Conservation (phyloP, 495 filamentous ascomycete species). For the Talaromyces liani region DNA sequence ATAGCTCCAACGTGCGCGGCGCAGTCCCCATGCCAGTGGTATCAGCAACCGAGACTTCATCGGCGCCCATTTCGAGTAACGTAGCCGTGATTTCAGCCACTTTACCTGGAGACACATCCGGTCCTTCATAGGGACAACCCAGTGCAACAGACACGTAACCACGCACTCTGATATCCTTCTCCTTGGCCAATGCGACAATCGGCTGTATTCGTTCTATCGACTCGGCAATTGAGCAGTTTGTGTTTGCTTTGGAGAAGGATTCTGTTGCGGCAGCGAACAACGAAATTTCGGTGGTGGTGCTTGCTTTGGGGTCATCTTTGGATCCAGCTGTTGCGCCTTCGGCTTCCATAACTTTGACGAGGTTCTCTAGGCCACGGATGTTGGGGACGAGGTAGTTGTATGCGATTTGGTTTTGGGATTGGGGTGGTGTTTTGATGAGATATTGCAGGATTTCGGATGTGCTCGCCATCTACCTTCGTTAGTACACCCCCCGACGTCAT, state of each 20-base stretch:
- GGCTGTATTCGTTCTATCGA: slow-evolving; percentile 69
- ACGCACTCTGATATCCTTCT: slow-evolving; percentile 63
- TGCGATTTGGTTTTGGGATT: slow-evolving; percentile 57
- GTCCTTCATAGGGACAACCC: slow-evolving; percentile 90
- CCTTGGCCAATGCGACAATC: slow-evolving; percentile 69
- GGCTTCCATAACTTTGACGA: slow-evolving; percentile 37
- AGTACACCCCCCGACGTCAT: no score
- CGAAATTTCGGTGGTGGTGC: slow-evolving; percentile 63
- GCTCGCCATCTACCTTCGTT: slow-evolving; percentile 71
- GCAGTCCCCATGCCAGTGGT: slow-evolving; percentile 97
- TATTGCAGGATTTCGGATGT: slow-evolving; percentile 74
- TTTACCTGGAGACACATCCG: slow-evolving; percentile 64
- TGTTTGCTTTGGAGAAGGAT: slow-evolving; percentile 81
- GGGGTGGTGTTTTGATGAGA: slow-evolving; percentile 53
- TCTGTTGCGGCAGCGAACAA: slow-evolving; percentile 92
- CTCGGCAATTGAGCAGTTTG: slow-evolving; percentile 79
- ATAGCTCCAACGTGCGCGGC: slow-evolving; percentile 63
- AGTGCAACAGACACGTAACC: slow-evolving; percentile 94
- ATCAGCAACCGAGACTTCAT: slow-evolving; percentile 89
- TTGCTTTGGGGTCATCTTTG: slow-evolving; percentile 25
- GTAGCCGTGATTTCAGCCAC: slow-evolving; percentile 79
- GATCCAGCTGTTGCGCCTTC: slow-evolving; percentile 34
- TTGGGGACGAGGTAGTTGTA: slow-evolving; percentile 96
- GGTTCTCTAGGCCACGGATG: slow-evolving; percentile 61
- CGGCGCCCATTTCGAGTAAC: slow-evolving; percentile 89